Evolutionary conservation across 129 eudicot genomes (phyloP).

Genomic region (Heracleum sosnowskyi): DNA sequence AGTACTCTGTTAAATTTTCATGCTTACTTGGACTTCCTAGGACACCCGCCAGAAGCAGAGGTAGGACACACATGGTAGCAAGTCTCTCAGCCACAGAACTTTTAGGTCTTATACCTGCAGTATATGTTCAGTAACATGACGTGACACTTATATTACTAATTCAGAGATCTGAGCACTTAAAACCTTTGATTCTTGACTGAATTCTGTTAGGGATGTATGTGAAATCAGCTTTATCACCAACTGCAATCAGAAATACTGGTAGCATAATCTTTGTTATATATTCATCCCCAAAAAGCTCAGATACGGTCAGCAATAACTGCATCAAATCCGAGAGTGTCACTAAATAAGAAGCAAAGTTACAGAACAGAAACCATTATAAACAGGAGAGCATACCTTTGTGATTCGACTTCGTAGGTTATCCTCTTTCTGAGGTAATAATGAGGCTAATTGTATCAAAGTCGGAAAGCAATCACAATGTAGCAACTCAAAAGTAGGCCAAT

Average conservation of each 20-base stretch:
- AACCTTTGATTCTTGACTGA: conserved; percentile 69
- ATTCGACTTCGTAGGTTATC: conserved; percentile 65
- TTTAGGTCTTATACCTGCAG: conserved; percentile 70
- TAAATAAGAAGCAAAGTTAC: conserved; percentile 4
- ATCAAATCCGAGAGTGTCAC: conserved; percentile 9
- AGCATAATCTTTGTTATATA: conserved; percentile 73
- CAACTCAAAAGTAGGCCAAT: conserved; percentile 96
- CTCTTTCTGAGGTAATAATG: conserved; percentile 84
- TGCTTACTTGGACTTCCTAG: conserved; percentile 71
- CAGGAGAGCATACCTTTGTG: conserved; percentile 41
- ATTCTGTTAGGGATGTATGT: conserved; percentile 50
- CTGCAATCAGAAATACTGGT: conserved; percentile 73
- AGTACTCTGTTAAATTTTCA: conserved; percentile 58
- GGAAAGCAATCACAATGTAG: conserved; percentile 89
- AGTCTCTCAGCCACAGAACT: conserved; percentile 54
- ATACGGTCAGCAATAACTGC: conserved; percentile 73
- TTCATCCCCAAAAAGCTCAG: conserved; percentile 64
- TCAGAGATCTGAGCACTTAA: not conserved
- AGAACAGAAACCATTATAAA: conserved; percentile 1
- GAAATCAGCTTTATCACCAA: conserved; percentile 72
- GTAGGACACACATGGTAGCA: conserved; percentile 75
- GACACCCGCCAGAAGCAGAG: conserved; percentile 81
- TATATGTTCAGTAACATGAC: not conserved
- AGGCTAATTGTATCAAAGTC: conserved; percentile 60
- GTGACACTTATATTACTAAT: not conserved